Evolutionary conservation across 148 eudicot genomes (phyloP).

Genomic region (Camellia japonica): DNA sequence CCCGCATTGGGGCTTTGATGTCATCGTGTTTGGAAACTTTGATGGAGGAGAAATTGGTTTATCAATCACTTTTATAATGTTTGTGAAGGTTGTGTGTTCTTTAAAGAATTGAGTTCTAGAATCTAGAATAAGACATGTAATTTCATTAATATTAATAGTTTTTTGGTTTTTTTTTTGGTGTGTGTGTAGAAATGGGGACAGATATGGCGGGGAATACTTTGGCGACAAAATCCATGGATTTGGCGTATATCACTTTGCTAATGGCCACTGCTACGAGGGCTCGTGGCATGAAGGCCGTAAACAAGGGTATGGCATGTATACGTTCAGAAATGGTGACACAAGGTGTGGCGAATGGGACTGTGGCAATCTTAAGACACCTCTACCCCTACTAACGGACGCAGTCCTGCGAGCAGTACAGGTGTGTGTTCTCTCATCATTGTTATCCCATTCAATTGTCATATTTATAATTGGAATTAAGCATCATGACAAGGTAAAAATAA

Average conservation of each 20-base stretch:
- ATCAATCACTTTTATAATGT: too few relatives aligned
- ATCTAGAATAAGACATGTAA: too few relatives aligned
- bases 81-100: too few relatives aligned
- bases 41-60: too few relatives aligned
- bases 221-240: slow-evolving; percentile 88
- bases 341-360: slow-evolving; percentile 78
- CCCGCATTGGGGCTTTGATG: too few relatives aligned
- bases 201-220: slow-evolving; percentile 90
- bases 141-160: neutral
- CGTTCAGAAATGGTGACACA: slow-evolving; percentile 67
- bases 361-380: slow-evolving; percentile 53
- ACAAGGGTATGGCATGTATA: slow-evolving; percentile 87
- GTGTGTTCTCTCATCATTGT: slow-evolving; percentile 13
- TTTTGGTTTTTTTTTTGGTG: neutral
- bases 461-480: too few relatives aligned
- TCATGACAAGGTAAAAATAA: too few relatives aligned
- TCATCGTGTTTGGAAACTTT: too few relatives aligned
- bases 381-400: slow-evolving; percentile 52
- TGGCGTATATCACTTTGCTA: slow-evolving; percentile 85
- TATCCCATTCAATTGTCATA: too few relatives aligned
- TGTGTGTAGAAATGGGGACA: slow-evolving; percentile 71
- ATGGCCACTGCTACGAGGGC: slow-evolving; percentile 85
- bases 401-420: slow-evolving; percentile 83
- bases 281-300: slow-evolving; percentile 96
- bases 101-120: neutral